Base-by-base conservation (phyloP, 441 rosid species). In the Syzygium malaccense region DNA sequence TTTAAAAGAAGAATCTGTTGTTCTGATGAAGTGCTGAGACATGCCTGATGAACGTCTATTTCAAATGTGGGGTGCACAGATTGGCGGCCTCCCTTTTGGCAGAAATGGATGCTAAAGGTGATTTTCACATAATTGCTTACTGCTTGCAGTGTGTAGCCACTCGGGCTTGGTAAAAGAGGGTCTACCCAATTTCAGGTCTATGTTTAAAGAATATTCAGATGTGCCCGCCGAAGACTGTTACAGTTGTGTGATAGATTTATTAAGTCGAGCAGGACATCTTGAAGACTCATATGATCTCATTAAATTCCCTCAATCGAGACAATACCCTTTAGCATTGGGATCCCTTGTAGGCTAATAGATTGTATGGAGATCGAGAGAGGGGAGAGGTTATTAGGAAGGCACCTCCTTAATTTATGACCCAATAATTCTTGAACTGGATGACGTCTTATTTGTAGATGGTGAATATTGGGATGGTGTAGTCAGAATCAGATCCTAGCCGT, bases 111-210 rank as follows among this genome's bases (percentile, higher is more conserved):
- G 1, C 45, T 7, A 41, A 8, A 0, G 45, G 7, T 41, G 1
- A 41, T 41, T 41, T 88, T 92, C 53, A 90, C 91, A 20, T 92
- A 92, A 12, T 58, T 89, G 86, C 89, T 90, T 30, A 89, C 87
- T 83, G 93, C 92, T 32, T 30, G 71, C 71, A 30, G 37, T 3
- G 5, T 90, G 93, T 88, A 90, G 93, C 64, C 91, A 91, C 51
- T 89, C 91, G 7, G 92, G 93, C 60, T 87, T 89, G 87, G 90
- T 91, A 55, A 89, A 91, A 79, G 92, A 91, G 23, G 92, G 92
- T 66, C 79, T 92, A 48, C 86, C 11, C 62, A 55, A 58, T 53
- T 92, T 92, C 41, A 41, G 45, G 8, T 8, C 45, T 8, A 41
- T 41, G 45, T 41, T 66, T 28, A 86, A 89, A 30, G 92, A 92